A percentile compares a stretch with the other conserved stretches of the same genome.
Evolutionary conservation across 225 moss, liverwort and hornwort genomes (phyloP).

Genomic region (Polytrichum commune): DNA sequence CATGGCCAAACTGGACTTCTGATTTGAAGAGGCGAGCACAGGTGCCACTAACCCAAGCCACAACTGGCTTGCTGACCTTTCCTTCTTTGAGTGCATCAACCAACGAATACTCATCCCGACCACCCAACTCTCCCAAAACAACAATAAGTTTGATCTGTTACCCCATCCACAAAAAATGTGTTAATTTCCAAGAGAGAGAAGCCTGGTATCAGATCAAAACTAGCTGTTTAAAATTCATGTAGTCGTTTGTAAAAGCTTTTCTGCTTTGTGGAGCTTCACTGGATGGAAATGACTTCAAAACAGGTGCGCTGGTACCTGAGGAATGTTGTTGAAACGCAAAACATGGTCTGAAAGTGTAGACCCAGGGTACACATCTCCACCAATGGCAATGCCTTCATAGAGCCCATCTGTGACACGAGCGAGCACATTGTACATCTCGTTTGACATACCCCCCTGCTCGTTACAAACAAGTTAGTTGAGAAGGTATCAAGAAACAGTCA

Average conservation of each 20-base stretch:
- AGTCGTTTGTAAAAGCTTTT: background rate
- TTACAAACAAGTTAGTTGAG: background rate
- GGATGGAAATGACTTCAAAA: background rate
- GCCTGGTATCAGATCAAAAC: background rate
- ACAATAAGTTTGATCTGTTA: conserved; percentile 85
- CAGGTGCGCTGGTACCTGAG: conserved; percentile 37
- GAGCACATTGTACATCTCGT: conserved; percentile 91
- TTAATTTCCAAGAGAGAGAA: background rate
- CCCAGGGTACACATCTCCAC: conserved; percentile 94
- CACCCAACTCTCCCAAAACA: conserved; percentile 89
- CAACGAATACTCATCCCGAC: conserved; percentile 85
- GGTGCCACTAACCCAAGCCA: conserved; percentile 95
- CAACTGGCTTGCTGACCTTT: conserved; percentile 78
- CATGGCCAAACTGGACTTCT: conserved; percentile 97
- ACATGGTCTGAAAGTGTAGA: conserved; percentile 94
- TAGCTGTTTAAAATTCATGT: too few relatives aligned
- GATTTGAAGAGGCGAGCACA: conserved; percentile 92
- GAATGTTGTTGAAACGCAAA: conserved; percentile 87
- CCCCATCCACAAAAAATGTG: background rate
- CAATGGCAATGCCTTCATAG: conserved; percentile 93
- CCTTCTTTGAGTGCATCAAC: conserved; percentile 83
- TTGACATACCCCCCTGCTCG: conserved; percentile 83
- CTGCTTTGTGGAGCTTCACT: background rate
- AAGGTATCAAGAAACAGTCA: too few relatives aligned
- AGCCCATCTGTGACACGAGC: conserved; percentile 95